Base-by-base conservation (phyloP, 768 basidiomycete genomes). In the Auriscalpium orientale region DNA sequence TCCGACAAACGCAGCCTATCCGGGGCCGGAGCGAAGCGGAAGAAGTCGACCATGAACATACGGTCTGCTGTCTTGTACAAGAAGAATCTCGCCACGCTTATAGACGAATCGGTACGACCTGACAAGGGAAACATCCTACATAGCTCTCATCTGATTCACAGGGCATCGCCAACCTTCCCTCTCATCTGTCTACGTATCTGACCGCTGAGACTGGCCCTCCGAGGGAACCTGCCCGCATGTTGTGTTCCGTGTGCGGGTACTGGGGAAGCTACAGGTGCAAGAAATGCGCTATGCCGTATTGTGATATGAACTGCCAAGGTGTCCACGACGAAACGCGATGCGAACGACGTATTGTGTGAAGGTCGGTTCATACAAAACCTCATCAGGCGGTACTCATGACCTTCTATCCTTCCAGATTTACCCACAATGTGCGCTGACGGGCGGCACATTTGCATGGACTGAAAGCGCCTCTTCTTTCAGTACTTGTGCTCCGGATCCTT, bases 231-330 rank as follows among this genome's bases (percentile, higher is more conserved):
- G 79, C 85, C 8, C 82, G 89, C 44, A 71, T 82, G 60, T 65
- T 93, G 13, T 94, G 91, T 65, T 83, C 89, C n/a, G 87, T 92
- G 22, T 93, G 91, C 62, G 89, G 91, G 3, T 92, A 89, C 68
- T 87, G 81, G 80, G 90, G 88, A 7, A 74, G 75, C 4, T 93
- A 94, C 66, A 84, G 79, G 54, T 94, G 91, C 72, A 80, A 78
- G 58, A 81, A 79, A 62, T 93, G 91, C 70, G 82, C 83, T 0
- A 76, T 90, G 76, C 74, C 84, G 2, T 92, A 84, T 61, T 93
- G 91, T 60, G 84, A 85, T 67, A 71, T 76, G 44, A 82, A 81
- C 54, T 94, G 91, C 64, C 81, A 85, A 64, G 72, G 73, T 18
- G 81, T 88, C 3, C 91, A 94, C 61, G 74, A 78, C 28, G 91